These are phyloP conservation scores for Pseudoscleropodium purum DNA, from an alignment of 225 moss, liverwort and hornwort species.

Conservation along the genomic window DNA sequence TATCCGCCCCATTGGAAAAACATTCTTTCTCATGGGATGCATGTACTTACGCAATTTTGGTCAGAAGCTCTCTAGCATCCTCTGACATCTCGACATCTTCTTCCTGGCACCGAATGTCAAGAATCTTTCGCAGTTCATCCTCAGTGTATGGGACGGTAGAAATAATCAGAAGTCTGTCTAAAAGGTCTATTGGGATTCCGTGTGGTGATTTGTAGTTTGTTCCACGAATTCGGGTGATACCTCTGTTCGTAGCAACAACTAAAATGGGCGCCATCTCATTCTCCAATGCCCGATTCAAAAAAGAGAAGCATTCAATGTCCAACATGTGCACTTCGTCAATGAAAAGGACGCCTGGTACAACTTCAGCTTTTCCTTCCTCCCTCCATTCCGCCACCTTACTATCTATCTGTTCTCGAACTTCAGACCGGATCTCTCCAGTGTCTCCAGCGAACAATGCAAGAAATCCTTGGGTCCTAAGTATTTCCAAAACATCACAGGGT, in stretches of 20 bases:
- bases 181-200: constrained; percentile 72
- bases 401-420: constrained; percentile 91
- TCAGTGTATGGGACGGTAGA: constrained; percentile 71
- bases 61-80: constrained; percentile 63
- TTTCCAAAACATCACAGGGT: background rate
- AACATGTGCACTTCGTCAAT: constrained; percentile 93
- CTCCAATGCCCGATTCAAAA: constrained; percentile 73
- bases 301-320: constrained; percentile 86
- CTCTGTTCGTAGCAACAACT: constrained; percentile 81
- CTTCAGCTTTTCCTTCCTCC: constrained; percentile 76
- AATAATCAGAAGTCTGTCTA: constrained; percentile 72
- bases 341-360: constrained; percentile 70
- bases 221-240: constrained; percentile 74
- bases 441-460: constrained; percentile 83
- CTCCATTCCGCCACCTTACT: constrained; percentile 90
- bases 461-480: constrained; percentile 75
- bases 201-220: constrained; percentile 81
- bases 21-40: background rate
- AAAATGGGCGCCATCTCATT: constrained; percentile 93
- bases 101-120: constrained; percentile 70
- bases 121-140: constrained; percentile 68
- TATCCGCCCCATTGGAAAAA: background rate
- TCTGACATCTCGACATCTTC: constrained; percentile 84
- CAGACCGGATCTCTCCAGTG: constrained; percentile 84
- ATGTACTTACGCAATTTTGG: constrained; percentile 60